Evolutionary conservation across 768 basidiomycete species (phyloP), one percentile per base, ranked within the genome.

Genomic region (Boletus edulis): DNA sequence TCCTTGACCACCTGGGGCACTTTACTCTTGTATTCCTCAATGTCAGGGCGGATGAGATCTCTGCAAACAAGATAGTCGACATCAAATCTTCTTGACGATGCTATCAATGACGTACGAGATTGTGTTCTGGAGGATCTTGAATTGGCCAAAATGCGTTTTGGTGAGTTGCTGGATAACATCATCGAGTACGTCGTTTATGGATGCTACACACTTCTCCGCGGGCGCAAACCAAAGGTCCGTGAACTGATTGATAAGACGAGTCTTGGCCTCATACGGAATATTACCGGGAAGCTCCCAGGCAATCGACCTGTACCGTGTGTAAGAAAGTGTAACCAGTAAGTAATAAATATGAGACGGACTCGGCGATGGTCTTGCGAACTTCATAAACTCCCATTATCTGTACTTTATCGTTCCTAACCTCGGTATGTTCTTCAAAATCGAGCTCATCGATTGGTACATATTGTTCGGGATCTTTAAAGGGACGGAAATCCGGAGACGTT

Each of bases 281-380:
- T 77, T 69, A 5, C 66, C 62, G 0, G 76, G 76, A 27, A 79
- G 70, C 46, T 79, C 76, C 78, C 77, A 78, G 3, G 66, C 71
- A 31, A 70, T 68, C 9, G 72, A 70, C 12, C 78, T 79, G 24
- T 24, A n/a, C 6, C 13, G 4, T 38, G 5, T 1, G 12, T 68
- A 0, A 60, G 49, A 51, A 22, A 18, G n/a, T 5, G 10, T 7
- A 31, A 14, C 44, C 14, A 27, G 6, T 18, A 34, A 17, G 2
- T 27, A 12, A 27, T 24, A 11, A 3, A 3, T 32, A 43, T 13
- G 8, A 18, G 20, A 63, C 73, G 17, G 49, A 78, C 77, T 71
- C 68, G 3, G 51, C 34, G 18, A 78, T 77, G 7, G 67, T 62
- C 50, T 57, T 53, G 27, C 70, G 67, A 34, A 80, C 72, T 14